A percentile compares a stretch with the other conserved stretches of the same genome.
These are phyloP conservation scores for Clonostachys byssicola DNA, from an alignment of 2,329 filamentous ascomycete species.

Conservation along the genomic window DNA sequence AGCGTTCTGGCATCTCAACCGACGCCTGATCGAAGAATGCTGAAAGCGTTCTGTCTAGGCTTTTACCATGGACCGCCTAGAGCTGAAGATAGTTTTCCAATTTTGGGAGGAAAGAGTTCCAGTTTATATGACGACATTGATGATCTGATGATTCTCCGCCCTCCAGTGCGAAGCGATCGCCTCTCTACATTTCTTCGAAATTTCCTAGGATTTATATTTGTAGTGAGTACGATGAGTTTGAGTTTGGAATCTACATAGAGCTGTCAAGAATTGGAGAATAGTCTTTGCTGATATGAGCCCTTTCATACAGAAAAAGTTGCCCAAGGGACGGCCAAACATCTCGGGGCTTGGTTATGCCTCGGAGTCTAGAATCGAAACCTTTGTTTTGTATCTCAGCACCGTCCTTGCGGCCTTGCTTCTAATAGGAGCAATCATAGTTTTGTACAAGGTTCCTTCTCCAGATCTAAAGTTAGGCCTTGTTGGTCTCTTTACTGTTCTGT, in stretches of 20 bases:
- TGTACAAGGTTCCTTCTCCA: neutral
- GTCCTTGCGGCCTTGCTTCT: conserved; percentile 1
- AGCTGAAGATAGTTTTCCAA: neutral
- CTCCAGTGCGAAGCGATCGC: neutral
- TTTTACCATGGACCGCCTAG: neutral
- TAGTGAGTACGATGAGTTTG: neutral
- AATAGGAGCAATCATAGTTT: neutral
- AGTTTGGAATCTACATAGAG: no score
- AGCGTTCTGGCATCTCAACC: neutral
- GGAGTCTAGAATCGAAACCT: neutral
- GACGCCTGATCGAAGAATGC: neutral
- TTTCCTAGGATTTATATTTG: neutral
- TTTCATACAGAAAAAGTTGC: neutral
- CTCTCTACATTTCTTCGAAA: neutral
- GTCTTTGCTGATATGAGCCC: neutral
- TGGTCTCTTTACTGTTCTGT: conserved; percentile 1
- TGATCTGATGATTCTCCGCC: neutral
- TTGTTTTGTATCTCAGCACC: conserved; percentile 1
- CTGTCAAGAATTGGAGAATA: no score
- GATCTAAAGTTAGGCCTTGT: conserved; percentile 28
- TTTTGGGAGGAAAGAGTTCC: neutral
- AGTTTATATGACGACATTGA: neutral
- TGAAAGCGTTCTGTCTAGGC: neutral
- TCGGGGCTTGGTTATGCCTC: neutral
- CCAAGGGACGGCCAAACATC: neutral